Evolutionary conservation across 2,329 filamentous ascomycete genomes (phyloP).

Genomic region (Teratosphaeria nubilosa): DNA sequence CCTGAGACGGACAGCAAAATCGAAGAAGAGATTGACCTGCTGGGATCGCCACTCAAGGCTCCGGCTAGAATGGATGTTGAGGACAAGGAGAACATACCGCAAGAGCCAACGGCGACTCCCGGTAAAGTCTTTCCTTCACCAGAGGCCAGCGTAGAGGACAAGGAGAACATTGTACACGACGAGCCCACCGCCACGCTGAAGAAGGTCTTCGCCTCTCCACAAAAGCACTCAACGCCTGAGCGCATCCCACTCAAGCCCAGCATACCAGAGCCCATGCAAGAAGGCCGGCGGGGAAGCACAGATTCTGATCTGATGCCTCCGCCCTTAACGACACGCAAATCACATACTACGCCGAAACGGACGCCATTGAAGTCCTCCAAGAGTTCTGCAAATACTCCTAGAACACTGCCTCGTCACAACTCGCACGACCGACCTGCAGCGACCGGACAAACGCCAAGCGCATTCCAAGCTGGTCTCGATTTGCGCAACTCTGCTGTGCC

Average conservation of each 20-base stretch:
- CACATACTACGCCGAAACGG: conserved; percentile 15
- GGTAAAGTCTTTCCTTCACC: conserved; percentile 10
- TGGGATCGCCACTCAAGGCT: conserved; percentile 2
- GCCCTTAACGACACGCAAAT: conserved; percentile 18
- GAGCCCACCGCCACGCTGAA: conserved; percentile 10
- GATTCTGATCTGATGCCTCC: conserved; percentile 24
- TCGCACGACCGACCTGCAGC: conserved; percentile 10
- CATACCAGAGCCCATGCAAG: conserved; percentile 6
- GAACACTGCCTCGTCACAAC: conserved; percentile 10
- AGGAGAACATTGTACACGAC: conserved; percentile 22
- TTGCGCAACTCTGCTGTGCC: conserved; percentile 10
- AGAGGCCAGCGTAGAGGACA: conserved; percentile 16
- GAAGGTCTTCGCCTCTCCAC: conserved; percentile 15
- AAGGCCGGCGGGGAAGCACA: conserved; percentile 11
- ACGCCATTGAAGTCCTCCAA: conserved; percentile 17
- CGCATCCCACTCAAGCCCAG: conserved; percentile 7
- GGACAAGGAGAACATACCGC: neutral
- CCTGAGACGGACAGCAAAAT: conserved; percentile 8
- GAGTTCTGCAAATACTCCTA: conserved; percentile 14
- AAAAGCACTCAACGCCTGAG: conserved; percentile 16
- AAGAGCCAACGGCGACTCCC: conserved; percentile 6
- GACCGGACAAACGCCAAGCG: conserved; percentile 8
- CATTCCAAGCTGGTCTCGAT: conserved; percentile 17
- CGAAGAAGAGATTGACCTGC: conserved; percentile 3
- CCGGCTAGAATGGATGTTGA: neutral